A percentile compares a stretch with the other conserved stretches of the same genome.
These are phyloP conservation scores for Malus hybrid DNA, from an alignment of 331 rosid genomes.

Conservation along the genomic window DNA sequence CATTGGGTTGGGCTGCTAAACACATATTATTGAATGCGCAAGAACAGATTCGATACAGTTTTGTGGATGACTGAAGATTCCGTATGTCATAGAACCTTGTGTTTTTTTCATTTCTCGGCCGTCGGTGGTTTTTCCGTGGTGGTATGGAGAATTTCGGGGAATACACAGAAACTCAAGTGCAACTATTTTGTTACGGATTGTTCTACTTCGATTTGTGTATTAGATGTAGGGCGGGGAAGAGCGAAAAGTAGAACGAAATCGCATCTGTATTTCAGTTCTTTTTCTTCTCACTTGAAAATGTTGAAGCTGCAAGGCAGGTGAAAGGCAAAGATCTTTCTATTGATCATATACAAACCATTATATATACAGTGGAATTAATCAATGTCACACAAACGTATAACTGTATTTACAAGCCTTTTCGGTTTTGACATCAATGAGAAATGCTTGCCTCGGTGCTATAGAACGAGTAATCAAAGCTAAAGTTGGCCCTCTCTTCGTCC, in stretches of 20 bases:
- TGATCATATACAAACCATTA: constrained; percentile 42
- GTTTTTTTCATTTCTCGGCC: background rate
- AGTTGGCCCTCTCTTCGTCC: constrained; percentile 77
- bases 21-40: constrained; percentile 48
- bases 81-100: background rate
- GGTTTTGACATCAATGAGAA: constrained; percentile 43
- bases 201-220: background rate
- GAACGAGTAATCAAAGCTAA: constrained; percentile 69
- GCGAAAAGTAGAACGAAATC: background rate
- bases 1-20: constrained; percentile 61
- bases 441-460: constrained; percentile 82
- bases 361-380: constrained; percentile 39
- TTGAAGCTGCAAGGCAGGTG: constrained; percentile 24
- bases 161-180: background rate
- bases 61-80: constrained; percentile 35
- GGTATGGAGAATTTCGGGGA: constrained; percentile 15
- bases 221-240: background rate
- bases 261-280: background rate
- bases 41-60: constrained; percentile 62
- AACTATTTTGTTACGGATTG: background rate
- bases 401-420: constrained; percentile 25
- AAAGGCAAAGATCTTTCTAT: constrained; percentile 25
- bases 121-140: constrained; percentile 8
- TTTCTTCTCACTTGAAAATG: background rate
- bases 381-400: constrained; percentile 19